Base-by-base conservation (phyloP, 768 basidiomycete species). In the Neoboletus brunneissimus region DNA sequence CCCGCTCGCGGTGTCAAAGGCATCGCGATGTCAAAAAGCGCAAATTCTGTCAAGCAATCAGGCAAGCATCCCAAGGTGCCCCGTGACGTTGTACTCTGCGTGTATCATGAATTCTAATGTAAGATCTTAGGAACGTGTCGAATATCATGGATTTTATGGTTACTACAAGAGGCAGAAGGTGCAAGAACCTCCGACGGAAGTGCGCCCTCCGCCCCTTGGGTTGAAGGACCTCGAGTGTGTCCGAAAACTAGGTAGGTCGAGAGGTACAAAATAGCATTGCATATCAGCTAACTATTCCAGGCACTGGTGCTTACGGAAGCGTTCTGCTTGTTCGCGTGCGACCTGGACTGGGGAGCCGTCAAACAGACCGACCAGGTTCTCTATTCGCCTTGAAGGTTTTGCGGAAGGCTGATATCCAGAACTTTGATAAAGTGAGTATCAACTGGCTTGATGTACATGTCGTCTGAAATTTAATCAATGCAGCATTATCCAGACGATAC, bases 321-420 rank as follows among this genome's bases (percentile, higher is more conserved):
- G 81, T 81, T 15, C 61, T 80, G 15, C 67, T 82, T 18, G 79
- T 77, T 20, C 70, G 63, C 20, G 64, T 64, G 31, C 72, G 74
- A 7, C 69, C 70, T 1, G 67, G 62, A 53, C 63, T 70, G 27
- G 59, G 60, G 12, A 22, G 29, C 0, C 71, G 76, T 53, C 60
- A 53, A n/a, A 44, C 73, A n/a, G 78, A 78, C 29, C 67, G 57
- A 4, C 65, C 72, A 2, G 71, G 70, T 23, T 62, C 72, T n/a
- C 34, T 77, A 3, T 79, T 81, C 46, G 82, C 81, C 6, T 46
- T 85, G 52, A 83, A 84, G 59, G 70, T 73, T 0, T 55, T 77
- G 29, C 66, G 60, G 31, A 79, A 79, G 62, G 68, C 68, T 23
- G 53, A 62, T 5, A 64, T 76, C 37, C 74, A 73, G 13, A 56